A percentile compares a stretch with the other conserved stretches of the same genome.
These are phyloP conservation scores for Mucor mucedo DNA, from an alignment of 371 early-diverging fungal genomes.

Conservation along the genomic window DNA sequence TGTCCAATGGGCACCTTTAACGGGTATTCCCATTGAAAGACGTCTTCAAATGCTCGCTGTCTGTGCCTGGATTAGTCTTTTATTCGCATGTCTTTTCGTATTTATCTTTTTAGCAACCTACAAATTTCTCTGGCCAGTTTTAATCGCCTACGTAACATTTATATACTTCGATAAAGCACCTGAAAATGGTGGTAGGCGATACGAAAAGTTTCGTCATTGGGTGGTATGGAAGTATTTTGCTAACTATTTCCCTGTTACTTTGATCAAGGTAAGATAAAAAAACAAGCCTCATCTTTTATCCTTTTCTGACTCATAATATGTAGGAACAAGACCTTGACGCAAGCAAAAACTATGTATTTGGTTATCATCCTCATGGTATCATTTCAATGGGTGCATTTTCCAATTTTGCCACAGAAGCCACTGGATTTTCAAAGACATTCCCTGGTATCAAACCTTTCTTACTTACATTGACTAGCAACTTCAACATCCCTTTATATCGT, in stretches of 20 bases:
- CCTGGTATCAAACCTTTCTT: slow-evolving; percentile 71
- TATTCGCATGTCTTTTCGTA: slow-evolving; percentile 46
- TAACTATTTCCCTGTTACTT: slow-evolving; percentile 78
- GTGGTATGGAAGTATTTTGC: slow-evolving; percentile 75
- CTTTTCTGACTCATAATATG: not conserved
- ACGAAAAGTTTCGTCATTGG: slow-evolving; percentile 58
- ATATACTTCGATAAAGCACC: slow-evolving; percentile 63
- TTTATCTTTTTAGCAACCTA: slow-evolving; percentile 52
- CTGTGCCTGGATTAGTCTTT: slow-evolving; percentile 29
- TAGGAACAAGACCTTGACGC: slow-evolving; percentile 80
- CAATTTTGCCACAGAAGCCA: slow-evolving; percentile 81
- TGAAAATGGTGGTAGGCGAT: slow-evolving; percentile 73
- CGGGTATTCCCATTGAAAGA: slow-evolving; percentile 63
- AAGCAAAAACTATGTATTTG: slow-evolving; percentile 75
- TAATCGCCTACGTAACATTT: slow-evolving; percentile 71
- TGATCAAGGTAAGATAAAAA: slow-evolving; percentile 65
- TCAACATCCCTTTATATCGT: slow-evolving; percentile 76
- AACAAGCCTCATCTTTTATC: not conserved
- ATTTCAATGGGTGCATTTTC: slow-evolving; percentile 83
- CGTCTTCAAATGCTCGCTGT: slow-evolving; percentile 77
- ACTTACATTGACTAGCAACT: slow-evolving; percentile 67
- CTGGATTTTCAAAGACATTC: slow-evolving; percentile 65
- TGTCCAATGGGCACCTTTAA: slow-evolving; percentile 34
- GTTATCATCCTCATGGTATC: slow-evolving; percentile 87
- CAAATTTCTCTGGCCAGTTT: slow-evolving; percentile 66